Evolutionary conservation across 306 rosid species (phyloP).

Genomic region (Begonia peltatifolia): DNA sequence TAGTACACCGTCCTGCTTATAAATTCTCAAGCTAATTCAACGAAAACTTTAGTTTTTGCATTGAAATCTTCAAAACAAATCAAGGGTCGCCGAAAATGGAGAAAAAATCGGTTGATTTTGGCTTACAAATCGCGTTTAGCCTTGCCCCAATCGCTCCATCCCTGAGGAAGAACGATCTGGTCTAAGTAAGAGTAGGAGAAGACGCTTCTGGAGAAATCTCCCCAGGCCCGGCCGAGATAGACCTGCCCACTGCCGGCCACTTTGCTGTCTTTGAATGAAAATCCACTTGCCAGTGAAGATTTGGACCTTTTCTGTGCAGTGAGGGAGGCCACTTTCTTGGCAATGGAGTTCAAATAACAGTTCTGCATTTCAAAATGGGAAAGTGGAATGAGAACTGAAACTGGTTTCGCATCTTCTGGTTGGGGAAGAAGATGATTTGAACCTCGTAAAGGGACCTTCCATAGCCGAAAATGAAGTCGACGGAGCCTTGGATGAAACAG

Average conservation of each 20-base stretch:
- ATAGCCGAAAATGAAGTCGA: conserved; percentile 62
- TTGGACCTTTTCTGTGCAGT: conserved; percentile 57
- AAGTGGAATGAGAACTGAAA: too few relatives aligned
- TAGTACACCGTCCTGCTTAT: conserved; percentile 39
- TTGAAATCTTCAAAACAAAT: neutral
- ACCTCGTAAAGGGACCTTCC: conserved; percentile 63
- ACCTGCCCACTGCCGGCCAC: conserved; percentile 44
- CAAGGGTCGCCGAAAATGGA: neutral
- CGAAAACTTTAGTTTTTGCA: too few relatives aligned
- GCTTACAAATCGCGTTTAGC: conserved; percentile 46
- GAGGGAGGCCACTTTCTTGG: conserved; percentile 43
- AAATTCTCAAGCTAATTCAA: neutral
- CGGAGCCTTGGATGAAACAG: conserved; percentile 60
- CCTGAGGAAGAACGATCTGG: conserved; percentile 37
- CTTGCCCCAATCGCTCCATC: conserved; percentile 71
- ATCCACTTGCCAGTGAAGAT: conserved; percentile 51
- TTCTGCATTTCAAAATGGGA: conserved; percentile 19
- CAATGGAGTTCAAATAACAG: conserved; percentile 36
- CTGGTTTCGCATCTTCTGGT: neutral
- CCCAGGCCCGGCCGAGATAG: conserved; percentile 83
- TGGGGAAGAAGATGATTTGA: neutral
- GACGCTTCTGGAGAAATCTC: conserved; percentile 59
- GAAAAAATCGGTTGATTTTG: neutral
- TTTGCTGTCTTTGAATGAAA: conserved; percentile 41
- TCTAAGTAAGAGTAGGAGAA: conserved; percentile 62